A percentile compares a stretch with the other conserved stretches of the same genome.
Conservation (phyloP, 2,329 filamentous ascomycete species). For the Lomentospora prolificans region DNA sequence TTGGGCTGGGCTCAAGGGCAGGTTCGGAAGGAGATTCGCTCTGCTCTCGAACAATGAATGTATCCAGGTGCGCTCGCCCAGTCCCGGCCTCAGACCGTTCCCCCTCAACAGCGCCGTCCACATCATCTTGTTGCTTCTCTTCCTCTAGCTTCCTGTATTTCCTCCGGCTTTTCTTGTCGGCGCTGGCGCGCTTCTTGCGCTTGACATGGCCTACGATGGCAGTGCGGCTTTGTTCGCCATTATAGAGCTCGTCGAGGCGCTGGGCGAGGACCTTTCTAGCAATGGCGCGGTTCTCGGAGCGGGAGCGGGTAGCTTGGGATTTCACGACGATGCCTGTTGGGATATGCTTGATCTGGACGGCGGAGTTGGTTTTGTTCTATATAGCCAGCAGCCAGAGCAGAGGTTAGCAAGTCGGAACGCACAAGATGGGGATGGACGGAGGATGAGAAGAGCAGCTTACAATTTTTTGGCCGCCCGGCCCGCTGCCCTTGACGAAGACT, state of each 20-base stretch:
- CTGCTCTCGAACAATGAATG: too few species aligned
- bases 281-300: slow-evolving; percentile 77
- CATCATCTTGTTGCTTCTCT: slow-evolving; percentile 30
- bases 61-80: too few species aligned
- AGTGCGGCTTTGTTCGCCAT: slow-evolving; percentile 60
- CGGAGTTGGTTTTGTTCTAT: slow-evolving; percentile 91
- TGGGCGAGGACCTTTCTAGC: slow-evolving; percentile 70
- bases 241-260: slow-evolving; percentile 59
- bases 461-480: slow-evolving; percentile 94
- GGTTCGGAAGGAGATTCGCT: too few species aligned
- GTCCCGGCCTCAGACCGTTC: neutral
- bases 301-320: slow-evolving; percentile 81
- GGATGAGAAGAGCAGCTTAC: slow-evolving; percentile 28
- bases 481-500: slow-evolving; percentile 79
- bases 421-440: neutral
- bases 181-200: slow-evolving; percentile 63
- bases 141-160: slow-evolving; percentile 61
- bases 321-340: slow-evolving; percentile 92
- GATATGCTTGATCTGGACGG: slow-evolving; percentile 83
- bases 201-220: slow-evolving; percentile 54
- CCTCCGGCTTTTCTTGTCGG: slow-evolving; percentile 69
- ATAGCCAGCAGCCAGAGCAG: neutral
- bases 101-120: neutral
- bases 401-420: neutral
- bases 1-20: too few species aligned